Conservation (phyloP, 257 asterid genomes). For the Nicotiana benthamiana region DNA sequence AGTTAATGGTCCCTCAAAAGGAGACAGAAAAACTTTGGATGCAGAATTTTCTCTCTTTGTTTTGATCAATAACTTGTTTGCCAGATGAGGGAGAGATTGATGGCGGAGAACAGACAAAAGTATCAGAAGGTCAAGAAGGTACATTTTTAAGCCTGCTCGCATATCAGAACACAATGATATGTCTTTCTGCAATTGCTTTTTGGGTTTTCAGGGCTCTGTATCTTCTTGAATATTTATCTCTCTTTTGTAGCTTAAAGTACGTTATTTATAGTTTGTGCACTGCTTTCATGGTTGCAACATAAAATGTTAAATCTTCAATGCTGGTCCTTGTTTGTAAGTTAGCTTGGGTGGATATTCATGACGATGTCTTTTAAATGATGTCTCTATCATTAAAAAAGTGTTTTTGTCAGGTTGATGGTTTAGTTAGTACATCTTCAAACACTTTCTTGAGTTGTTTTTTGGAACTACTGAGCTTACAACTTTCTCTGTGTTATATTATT, state of each 20-base stretch:
- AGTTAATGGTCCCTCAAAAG: background rate
- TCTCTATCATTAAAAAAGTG: background rate
- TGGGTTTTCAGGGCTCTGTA: background rate
- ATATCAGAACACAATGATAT: background rate
- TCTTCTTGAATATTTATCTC: background rate
- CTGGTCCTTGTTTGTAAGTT: background rate
- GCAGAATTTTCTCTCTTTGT: background rate
- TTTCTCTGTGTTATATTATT: background rate
- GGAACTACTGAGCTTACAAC: background rate
- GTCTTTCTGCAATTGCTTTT: background rate
- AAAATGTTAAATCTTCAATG: background rate
- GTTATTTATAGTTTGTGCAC: background rate
- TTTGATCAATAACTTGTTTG: constrained; percentile 22
- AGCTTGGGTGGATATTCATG: background rate
- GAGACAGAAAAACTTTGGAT: background rate
- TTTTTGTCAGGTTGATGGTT: background rate
- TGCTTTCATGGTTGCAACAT: background rate
- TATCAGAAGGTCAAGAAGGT: constrained; percentile 99
- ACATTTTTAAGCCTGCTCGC: background rate
- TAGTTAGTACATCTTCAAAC: background rate
- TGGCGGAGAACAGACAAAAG: constrained; percentile 97
- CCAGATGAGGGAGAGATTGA: constrained; percentile 97
- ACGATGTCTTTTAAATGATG: background rate
- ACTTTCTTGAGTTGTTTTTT: background rate
- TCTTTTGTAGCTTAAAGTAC: background rate